Evolutionary conservation across 225 moss, liverwort and hornwort species (phyloP).

Genomic region (Thuidium tamariscinum): DNA sequence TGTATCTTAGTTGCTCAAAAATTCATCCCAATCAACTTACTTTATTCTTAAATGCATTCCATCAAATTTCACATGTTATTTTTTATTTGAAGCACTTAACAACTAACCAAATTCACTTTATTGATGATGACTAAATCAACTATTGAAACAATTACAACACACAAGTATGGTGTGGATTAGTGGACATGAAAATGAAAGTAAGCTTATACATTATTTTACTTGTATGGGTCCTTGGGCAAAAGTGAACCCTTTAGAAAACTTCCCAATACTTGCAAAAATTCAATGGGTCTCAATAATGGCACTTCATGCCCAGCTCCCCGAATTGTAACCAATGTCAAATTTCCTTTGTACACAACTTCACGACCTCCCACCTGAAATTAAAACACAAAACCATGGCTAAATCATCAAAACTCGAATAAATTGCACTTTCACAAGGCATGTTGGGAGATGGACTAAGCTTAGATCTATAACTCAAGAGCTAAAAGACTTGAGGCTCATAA

Average conservation of each 20-base stretch:
- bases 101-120: neutral
- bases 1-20: accelerated
- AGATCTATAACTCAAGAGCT: neutral
- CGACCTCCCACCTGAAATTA: conserved; percentile 52
- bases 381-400: neutral
- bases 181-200: neutral
- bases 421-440: neutral
- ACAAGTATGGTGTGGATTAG: neutral
- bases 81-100: neutral
- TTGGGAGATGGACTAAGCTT: neutral
- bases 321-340: conserved; percentile 50
- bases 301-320: conserved; percentile 67
- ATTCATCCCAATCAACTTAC: neutral
- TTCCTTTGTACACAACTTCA: conserved; percentile 40
- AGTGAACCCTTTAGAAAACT: neutral
- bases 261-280: conserved; percentile 17
- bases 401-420: neutral
- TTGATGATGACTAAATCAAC: neutral
- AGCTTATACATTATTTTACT: no score
- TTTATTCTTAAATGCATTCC: neutral
- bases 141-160: neutral
- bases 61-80: no score
- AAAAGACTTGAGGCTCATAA: no score
- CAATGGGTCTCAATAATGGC: conserved; percentile 14
- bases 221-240: neutral